Percentiles rank a stretch among this genome's conserved stretches.
Conservation (phyloP, 2,329 filamentous ascomycete genomes). For the Pseudogymnoascus sp. region DNA sequence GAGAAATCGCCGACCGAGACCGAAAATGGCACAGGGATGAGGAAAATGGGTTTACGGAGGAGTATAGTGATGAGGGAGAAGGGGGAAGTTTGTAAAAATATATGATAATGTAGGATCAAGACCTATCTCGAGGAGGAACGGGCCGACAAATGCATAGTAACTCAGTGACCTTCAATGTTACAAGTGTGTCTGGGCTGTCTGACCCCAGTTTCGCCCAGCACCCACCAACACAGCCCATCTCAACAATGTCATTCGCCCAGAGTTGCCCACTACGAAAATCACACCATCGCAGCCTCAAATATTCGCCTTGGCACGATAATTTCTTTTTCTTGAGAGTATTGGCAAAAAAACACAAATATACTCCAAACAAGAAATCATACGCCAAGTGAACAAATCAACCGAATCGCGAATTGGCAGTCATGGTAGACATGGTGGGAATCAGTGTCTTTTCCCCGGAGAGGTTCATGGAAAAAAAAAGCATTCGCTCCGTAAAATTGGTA, state of each 20-base stretch:
- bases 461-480: conserved; percentile 8
- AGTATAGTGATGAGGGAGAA: neutral
- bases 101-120: neutral
- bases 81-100: neutral
- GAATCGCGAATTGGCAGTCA: neutral
- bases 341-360: neutral
- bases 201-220: neutral
- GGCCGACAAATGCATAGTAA: neutral
- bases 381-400: neutral
- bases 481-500: conserved; percentile 19
- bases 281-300: conserved; percentile 5
- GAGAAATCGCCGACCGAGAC: neutral
- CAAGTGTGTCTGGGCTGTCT: neutral
- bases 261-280: neutral
- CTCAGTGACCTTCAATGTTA: conserved; percentile 3
- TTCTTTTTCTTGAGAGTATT: conserved; percentile 5
- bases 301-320: conserved; percentile 1
- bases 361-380: neutral
- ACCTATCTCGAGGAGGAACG: neutral
- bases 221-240: neutral
- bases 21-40: neutral
- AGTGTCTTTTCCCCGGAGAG: neutral
- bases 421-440: neutral
- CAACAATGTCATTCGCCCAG: conserved; percentile 1
- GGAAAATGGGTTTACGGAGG: neutral